These are phyloP conservation scores for Brachypodium distachyon DNA, from an alignment of 202 grass and related monocot species.

Conservation along the genomic window DNA sequence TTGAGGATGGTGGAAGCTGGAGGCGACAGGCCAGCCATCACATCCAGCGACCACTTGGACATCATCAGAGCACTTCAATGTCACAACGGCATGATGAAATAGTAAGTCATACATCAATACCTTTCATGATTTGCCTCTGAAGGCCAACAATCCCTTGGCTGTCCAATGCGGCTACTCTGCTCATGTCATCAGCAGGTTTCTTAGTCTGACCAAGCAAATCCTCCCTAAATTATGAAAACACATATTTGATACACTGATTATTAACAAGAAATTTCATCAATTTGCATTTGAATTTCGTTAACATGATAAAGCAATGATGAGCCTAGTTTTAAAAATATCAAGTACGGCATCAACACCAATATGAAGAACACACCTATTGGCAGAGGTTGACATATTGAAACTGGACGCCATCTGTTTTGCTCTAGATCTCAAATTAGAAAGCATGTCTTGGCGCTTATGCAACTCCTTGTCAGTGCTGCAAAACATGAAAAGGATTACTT, in stretches of 20 bases:
- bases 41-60: background rate
- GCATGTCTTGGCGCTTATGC: constrained; percentile 61
- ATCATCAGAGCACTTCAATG: background rate
- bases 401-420: constrained; percentile 61
- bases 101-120: constrained; percentile 24
- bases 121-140: constrained; percentile 93
- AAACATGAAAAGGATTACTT: background rate
- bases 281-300: background rate
- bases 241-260: background rate
- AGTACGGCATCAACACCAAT: background rate
- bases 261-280: background rate
- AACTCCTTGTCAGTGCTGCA: constrained; percentile 70
- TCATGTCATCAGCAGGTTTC: constrained; percentile 59
- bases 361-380: constrained; percentile 50
- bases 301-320: background rate
- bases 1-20: background rate
- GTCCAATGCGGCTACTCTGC: constrained; percentile 65
- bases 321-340: background rate
- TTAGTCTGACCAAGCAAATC: constrained; percentile 77
- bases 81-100: background rate
- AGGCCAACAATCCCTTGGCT: constrained; percentile 88
- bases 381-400: constrained; percentile 77
- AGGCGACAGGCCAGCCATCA: background rate
- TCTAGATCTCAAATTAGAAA: constrained; percentile 66
- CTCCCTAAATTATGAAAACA: constrained; percentile 47